These are phyloP conservation scores for Hydnum rufescens DNA, from an alignment of 768 basidiomycete genomes.

Conservation along the genomic window DNA sequence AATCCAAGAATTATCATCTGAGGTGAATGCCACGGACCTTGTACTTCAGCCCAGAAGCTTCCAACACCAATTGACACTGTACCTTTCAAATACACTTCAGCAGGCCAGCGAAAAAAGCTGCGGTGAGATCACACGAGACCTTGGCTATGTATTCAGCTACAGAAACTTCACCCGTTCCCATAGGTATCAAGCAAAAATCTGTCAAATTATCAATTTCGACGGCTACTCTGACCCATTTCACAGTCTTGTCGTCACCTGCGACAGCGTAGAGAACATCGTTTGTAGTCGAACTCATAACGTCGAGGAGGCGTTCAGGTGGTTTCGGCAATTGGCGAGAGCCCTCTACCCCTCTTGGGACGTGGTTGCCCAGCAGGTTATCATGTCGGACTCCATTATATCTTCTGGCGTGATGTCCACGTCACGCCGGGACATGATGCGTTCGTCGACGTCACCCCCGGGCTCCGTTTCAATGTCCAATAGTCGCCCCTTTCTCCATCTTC, in stretches of 20 bases:
- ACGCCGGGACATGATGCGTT: not conserved
- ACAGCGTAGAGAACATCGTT: slow-evolving; percentile 58
- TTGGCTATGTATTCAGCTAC: slow-evolving; percentile 20
- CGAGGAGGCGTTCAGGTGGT: too few species aligned
- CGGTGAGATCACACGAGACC: not conserved
- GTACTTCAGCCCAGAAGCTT: slow-evolving; percentile 64
- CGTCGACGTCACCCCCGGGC: not conserved
- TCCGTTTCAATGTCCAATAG: slow-evolving; percentile 2
- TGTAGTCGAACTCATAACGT: too few species aligned
- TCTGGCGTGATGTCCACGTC: not conserved
- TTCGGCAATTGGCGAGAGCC: too few species aligned
- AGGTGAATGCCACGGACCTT: slow-evolving; percentile 29
- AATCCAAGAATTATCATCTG: not conserved
- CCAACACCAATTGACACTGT: slow-evolving; percentile 61
- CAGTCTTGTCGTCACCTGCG: slow-evolving; percentile 30
- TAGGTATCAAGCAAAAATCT: slow-evolving; percentile 84
- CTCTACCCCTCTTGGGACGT: too few species aligned
- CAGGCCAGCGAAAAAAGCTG: not conserved
- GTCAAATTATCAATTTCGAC: not conserved
- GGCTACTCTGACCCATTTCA: not conserved
- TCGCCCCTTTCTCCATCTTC: slow-evolving; percentile 59
- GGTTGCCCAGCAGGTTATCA: too few species aligned
- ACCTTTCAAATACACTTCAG: not conserved
- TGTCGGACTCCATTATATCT: not conserved
- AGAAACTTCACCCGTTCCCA: slow-evolving; percentile 56